Conservation (phyloP, 805 yeast genomes). For the Saturnispora silvae region DNA sequence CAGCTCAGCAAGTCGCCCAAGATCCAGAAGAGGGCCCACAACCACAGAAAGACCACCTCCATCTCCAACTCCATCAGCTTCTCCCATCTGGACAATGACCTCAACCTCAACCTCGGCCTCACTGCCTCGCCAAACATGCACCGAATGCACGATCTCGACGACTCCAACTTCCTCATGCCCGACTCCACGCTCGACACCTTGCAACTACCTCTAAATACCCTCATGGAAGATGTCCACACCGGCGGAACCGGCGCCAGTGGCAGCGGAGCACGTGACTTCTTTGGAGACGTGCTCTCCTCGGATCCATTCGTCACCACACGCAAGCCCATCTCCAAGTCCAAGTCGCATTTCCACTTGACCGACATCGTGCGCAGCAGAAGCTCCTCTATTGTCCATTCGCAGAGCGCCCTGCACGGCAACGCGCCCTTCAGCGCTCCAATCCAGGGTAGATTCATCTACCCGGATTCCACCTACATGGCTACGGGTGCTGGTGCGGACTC, state of each 20-base stretch:
- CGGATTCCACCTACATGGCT: too few relatives aligned
- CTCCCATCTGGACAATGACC: slow-evolving; percentile 24
- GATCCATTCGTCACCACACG: too few relatives aligned
- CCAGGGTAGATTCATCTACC: too few relatives aligned
- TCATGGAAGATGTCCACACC: slow-evolving; percentile 6
- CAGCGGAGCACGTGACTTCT: too few relatives aligned
- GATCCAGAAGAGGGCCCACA: slow-evolving; percentile 21
- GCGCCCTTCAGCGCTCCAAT: too few relatives aligned
- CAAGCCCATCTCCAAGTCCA: too few relatives aligned
- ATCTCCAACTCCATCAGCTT: slow-evolving; percentile 23
- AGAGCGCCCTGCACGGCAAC: too few relatives aligned
- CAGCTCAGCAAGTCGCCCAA: slow-evolving; percentile 29
- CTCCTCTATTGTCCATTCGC: too few relatives aligned
- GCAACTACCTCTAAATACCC: slow-evolving; percentile 8
- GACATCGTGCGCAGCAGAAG: too few relatives aligned
- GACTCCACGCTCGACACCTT: slow-evolving; percentile 1
- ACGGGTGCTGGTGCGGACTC: too few relatives aligned
- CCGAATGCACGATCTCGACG: not conserved
- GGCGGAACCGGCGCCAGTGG: not conserved
- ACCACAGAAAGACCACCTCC: slow-evolving; percentile 23
- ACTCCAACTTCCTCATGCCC: not conserved
- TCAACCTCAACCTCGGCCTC: slow-evolving; percentile 18
- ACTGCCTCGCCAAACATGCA: not conserved
- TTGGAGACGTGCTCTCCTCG: too few relatives aligned
- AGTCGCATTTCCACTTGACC: too few relatives aligned